These are phyloP conservation scores for Adansonia rubrostipa DNA, from an alignment of 441 rosid genomes.

Conservation along the genomic window DNA sequence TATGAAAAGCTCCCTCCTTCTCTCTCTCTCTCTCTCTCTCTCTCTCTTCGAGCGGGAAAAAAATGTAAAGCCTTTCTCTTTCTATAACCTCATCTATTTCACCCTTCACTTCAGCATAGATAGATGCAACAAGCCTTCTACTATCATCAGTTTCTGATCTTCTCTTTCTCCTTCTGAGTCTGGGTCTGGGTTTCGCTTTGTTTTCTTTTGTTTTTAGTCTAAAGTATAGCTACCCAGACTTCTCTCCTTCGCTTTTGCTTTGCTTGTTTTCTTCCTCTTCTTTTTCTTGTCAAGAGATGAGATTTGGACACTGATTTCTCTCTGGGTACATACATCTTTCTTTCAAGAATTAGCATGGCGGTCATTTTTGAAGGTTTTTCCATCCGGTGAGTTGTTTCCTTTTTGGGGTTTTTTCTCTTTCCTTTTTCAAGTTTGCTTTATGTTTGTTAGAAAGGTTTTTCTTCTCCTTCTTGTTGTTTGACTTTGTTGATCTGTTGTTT, in stretches of 20 bases:
- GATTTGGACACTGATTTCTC: slow-evolving; percentile 12
- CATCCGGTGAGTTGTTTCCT: slow-evolving; percentile 50
- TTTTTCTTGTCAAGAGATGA: background rate
- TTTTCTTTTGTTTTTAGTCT: background rate
- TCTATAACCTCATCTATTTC: slow-evolving; percentile 7
- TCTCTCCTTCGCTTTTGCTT: background rate
- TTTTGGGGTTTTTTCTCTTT: background rate
- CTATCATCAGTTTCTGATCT: background rate
- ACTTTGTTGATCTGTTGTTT: slow-evolving; percentile 20
- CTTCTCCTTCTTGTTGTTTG: background rate
- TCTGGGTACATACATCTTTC: slow-evolving; percentile 14
- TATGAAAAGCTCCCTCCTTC: background rate
- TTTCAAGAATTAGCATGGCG: slow-evolving; percentile 36
- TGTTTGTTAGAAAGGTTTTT: background rate
- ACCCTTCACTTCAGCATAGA: background rate
- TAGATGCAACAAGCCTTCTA: background rate
- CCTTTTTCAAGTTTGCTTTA: background rate
- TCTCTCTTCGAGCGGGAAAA: slow-evolving; percentile 50
- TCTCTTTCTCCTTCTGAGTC: background rate
- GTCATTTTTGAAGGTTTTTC: slow-evolving; percentile 50
- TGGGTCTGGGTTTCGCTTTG: background rate
- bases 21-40: slow-evolving; percentile 19
- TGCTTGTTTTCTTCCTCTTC: background rate
- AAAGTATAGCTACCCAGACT: background rate
- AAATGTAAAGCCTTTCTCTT: slow-evolving; percentile 27